Conservation (phyloP, 345 rosid genomes). For the Eucalyptus coolabah region DNA sequence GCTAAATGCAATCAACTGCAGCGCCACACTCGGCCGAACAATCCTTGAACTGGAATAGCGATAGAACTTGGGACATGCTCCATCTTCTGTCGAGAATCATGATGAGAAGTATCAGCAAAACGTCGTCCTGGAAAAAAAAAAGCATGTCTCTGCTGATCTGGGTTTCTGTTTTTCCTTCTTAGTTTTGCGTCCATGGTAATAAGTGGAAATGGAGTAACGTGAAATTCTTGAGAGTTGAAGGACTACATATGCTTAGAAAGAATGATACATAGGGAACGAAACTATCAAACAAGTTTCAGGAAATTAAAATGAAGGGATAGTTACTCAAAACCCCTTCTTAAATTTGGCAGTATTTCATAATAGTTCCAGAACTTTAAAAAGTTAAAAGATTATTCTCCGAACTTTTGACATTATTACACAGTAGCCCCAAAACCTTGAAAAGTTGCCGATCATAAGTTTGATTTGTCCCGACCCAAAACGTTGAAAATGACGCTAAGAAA, state of each 20-base stretch:
- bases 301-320: neutral
- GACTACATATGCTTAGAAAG: neutral
- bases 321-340: neutral
- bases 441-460: neutral
- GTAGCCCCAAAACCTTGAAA: neutral
- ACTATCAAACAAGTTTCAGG: neutral
- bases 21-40: neutral
- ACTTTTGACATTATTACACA: neutral
- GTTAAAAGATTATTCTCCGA: neutral
- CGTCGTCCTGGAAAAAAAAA: neutral
- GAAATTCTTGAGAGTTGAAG: neutral
- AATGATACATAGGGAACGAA: neutral
- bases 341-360: neutral
- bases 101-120: neutral
- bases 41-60: neutral
- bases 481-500: neutral
- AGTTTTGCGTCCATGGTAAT: neutral
- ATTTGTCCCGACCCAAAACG: neutral
- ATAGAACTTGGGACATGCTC: neutral
- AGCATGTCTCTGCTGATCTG: neutral
- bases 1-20: neutral
- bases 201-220: neutral
- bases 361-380: neutral
- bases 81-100: neutral
- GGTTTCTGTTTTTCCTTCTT: neutral